Percentiles rank a stretch among this genome's conserved stretches.
These are phyloP conservation scores for Mycena vitilis DNA, from an alignment of 768 basidiomycete genomes.

Conservation along the genomic window DNA sequence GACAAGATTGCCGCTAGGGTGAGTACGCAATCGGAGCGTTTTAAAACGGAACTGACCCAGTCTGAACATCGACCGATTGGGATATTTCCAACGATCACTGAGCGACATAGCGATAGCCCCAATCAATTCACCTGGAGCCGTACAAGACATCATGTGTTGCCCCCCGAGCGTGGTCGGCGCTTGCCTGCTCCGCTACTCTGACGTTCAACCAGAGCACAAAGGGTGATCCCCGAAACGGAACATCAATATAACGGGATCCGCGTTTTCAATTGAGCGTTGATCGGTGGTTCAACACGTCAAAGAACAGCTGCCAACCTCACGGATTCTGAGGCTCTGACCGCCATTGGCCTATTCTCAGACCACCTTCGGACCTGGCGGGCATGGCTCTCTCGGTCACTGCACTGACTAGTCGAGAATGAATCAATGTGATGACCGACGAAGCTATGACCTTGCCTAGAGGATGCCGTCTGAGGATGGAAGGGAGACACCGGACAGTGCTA, in stretches of 20 bases:
- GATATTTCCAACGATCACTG: neutral
- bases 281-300: neutral
- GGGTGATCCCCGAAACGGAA: constrained; percentile 9
- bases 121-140: neutral
- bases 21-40: neutral
- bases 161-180: neutral
- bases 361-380: no score
- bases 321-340: neutral
- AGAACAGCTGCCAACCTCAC: neutral
- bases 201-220: neutral
- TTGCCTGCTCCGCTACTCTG: neutral
- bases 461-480: neutral
- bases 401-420: constrained; percentile 1
- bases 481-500: constrained; percentile 26
- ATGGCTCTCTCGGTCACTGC: neutral
- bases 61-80: neutral
- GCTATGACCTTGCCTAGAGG: neutral
- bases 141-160: neutral
- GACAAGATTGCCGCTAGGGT: neutral
- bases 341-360: neutral
- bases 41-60: neutral
- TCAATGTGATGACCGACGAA: constrained; percentile 3
- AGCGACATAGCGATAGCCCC: neutral
- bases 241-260: neutral
- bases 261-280: neutral